Base-by-base conservation (phyloP, 345 rosid genomes). In the Cardamine resedifolia region DNA sequence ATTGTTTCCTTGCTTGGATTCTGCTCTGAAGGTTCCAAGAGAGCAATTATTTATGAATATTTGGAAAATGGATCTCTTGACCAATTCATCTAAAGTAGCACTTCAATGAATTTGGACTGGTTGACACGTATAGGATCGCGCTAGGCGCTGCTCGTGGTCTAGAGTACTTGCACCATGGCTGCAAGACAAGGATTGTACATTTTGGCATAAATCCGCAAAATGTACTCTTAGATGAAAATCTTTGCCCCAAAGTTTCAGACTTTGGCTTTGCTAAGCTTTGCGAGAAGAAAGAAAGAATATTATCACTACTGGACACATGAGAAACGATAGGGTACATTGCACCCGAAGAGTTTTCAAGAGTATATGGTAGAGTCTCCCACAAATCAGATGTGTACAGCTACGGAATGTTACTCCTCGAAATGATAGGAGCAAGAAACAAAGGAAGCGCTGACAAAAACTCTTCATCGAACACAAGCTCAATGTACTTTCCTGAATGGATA, bases 131-230 rank as follows among this genome's bases (percentile, higher is more conserved):
- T 16, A 10, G 21, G 49, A 44, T 44, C 3, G 49, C 49, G 2
- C 9, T 43, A 43, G 48, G 48, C 5, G 19, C n/a, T 43, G 19
- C 48, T 43, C 19, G 19, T n/a, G 48, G 48, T 15, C 0, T 43
- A 43, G 48, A 43, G 48, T 43, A 43, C 2, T n/a, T 43, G 19
- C 48, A 43, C 3, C 6, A 43, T 43, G 48, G 48, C 8, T 43
- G 48, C 48, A 43, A 43, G n/a, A 73, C 77, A 3, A 78, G 82
- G 59, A 84, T 81, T 18, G 34, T 84, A 31, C 85, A 84, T 28
- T 78, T 81, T 4, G 82, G 80, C 47, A 81, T 78, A 63, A 82
- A 84, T 16, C 85, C 85, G 26, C 83, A 81, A 7, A 84, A 81
- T 18, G 80, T 84, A 23, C 68, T 83, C 3, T 64, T 79, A 8